Evolutionary conservation across 352 stramenopile species (phyloP), one percentile per base, ranked within the genome.

Genomic region (Globisporangium camurandrum): DNA sequence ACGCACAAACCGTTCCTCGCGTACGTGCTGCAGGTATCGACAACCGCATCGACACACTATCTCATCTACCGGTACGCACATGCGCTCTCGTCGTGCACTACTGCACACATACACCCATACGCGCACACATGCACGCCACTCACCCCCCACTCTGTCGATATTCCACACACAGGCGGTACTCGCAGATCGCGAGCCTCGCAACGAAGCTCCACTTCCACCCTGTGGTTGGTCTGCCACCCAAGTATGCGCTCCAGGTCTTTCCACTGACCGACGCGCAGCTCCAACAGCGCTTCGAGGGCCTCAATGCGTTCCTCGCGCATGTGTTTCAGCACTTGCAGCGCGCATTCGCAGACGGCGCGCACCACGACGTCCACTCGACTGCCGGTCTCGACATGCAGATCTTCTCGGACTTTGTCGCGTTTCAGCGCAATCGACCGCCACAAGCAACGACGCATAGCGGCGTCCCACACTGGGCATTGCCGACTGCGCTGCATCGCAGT

Each of bases 351-450:
- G 61, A 72, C 9, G 76, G 80, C 1, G 30, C 79, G 37, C 80
- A 89, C 19, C 77, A 89, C 46, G 77, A 88, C 54, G 61, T 69
- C 3, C 56, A 51, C 44, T 86, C 73, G 1, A 66, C 56, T 34
- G 75, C 75, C 1, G 77, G 77, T 0, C 56, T 83, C n/a, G 80
- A 92, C 56, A 89, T 92, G 71, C 80, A 92, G 64, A 72, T 86
- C 51, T 87, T 88, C 54, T 80, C 69, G 49, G 80, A 89, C 54
- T 92, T 92, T 69, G 59, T 88, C 23, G 58, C 62, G 6, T 56
- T 74, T 36, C 73, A 88, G 22, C 69, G 74, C 17, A 92, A 92
- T 40, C 71, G 71, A 14, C 80, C 80, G 28, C 77, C 74, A 2
- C 56, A 54, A 34, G 64, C 80, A 0, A 67, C 71, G n/a, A n/a